Percentiles rank a stretch among this genome's conserved stretches.
Conservation (phyloP, 2,329 filamentous ascomycete species). For the Chalaropsis ovoidea region DNA sequence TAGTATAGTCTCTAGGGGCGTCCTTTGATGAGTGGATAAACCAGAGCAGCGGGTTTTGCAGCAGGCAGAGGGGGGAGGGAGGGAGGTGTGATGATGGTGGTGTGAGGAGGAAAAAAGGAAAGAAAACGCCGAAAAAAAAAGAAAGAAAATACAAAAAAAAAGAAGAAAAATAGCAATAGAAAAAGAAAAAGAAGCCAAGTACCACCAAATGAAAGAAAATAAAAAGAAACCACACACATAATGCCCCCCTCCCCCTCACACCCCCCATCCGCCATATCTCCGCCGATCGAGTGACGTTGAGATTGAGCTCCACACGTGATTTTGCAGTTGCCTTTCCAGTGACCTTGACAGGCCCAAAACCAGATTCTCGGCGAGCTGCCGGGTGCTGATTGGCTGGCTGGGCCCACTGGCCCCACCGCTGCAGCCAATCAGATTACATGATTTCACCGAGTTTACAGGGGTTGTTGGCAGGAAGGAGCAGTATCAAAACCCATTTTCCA, state of each 20-base stretch:
- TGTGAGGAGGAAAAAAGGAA: no score
- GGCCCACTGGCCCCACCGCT: not conserved
- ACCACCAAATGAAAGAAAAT: no score
- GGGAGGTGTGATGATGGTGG: not conserved
- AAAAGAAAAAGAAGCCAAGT: not conserved
- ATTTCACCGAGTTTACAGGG: conserved; percentile 2
- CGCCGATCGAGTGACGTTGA: conserved; percentile 15
- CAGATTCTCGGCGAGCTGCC: conserved; percentile 2
- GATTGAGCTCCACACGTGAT: conserved; percentile 20
- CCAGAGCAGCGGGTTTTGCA: not conserved
- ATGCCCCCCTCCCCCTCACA: not conserved
- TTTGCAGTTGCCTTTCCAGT: conserved; percentile 4
- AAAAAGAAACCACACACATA: not conserved
- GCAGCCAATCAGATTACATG: conserved; percentile 16
- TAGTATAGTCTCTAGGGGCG: not conserved
- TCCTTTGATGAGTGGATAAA: not conserved
- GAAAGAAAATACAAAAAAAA: no score
- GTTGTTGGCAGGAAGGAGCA: conserved; percentile 3
- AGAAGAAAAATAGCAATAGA: no score
- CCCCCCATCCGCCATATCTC: not conserved
- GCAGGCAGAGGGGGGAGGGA: not conserved
- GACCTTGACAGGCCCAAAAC: not conserved
- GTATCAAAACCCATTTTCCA: not conserved
- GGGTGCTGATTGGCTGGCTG: not conserved
- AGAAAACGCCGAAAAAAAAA: no score